Evolutionary conservation across 768 basidiomycete species (phyloP).

Genomic region (Phylloporus sp.): DNA sequence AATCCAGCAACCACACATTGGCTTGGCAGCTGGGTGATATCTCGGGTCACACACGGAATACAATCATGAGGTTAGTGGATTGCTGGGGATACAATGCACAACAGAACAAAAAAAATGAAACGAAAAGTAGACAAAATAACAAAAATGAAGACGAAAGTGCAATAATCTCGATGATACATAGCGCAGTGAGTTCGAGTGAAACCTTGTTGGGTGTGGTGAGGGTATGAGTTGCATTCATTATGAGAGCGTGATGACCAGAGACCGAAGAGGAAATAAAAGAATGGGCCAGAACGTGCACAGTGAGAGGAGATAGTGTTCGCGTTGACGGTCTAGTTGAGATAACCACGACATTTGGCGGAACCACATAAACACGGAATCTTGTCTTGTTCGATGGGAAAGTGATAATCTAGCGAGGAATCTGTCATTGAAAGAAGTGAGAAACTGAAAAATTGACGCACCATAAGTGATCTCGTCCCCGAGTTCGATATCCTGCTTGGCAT

Average conservation of each 20-base stretch:
- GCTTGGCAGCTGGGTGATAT: not conserved
- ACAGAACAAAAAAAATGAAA: conserved; percentile 1
- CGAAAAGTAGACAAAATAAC: not conserved
- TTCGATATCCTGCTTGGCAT: conserved; percentile 94
- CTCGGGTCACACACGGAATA: not conserved
- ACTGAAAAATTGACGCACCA: conserved; percentile 48
- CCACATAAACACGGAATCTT: conserved; percentile 94
- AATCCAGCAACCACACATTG: too few relatives aligned
- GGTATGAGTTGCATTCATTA: conserved; percentile 21
- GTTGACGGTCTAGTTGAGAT: conserved; percentile 78
- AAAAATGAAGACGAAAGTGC: conserved; percentile 14
- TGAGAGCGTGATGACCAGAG: conserved; percentile 7
- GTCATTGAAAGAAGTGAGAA: not conserved
- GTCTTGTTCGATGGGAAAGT: conserved; percentile 98
- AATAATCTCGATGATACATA: conserved; percentile 30
- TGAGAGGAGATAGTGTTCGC: not conserved
- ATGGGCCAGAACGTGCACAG: not conserved
- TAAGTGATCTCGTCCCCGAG: conserved; percentile 98
- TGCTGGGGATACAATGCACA: conserved; percentile 11
- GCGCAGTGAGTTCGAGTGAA: conserved; percentile 21
- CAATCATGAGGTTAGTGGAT: conserved; percentile 5
- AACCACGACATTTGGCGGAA: conserved; percentile 88
- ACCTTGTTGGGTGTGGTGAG: conserved; percentile 11
- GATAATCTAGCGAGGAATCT: conserved; percentile 66
- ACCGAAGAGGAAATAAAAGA: not conserved